Conservation (phyloP, 2,329 filamentous ascomycete species). For the Botrytis paeoniae region DNA sequence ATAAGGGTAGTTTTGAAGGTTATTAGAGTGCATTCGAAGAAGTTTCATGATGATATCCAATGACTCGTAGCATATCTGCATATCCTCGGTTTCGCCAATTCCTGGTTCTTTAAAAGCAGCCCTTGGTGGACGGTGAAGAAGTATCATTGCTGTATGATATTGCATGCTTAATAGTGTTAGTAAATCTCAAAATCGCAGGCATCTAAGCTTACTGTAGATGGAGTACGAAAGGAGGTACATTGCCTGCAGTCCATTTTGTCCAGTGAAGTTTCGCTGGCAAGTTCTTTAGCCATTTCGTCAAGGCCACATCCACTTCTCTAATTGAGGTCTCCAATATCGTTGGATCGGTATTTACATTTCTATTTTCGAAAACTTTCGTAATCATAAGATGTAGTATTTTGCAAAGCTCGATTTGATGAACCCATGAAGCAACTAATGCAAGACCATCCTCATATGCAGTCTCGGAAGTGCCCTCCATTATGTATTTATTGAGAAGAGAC, state of each 20-base stretch:
- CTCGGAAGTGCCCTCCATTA: conserved; percentile 44
- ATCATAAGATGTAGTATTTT: conserved; percentile 51
- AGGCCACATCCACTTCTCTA: conserved; percentile 46
- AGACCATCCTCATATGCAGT: conserved; percentile 48
- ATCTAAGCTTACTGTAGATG: conserved; percentile 42
- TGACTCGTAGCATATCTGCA: conserved; percentile 51
- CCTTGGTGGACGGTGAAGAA: conserved; percentile 48
- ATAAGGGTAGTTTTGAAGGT: conserved; percentile 41
- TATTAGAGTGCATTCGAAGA: conserved; percentile 45
- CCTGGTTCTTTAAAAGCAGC: conserved; percentile 43
- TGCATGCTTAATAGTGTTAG: conserved; percentile 39
- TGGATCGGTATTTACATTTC: conserved; percentile 42
- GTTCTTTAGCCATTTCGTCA: conserved; percentile 47
- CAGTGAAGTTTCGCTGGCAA: conserved; percentile 49
- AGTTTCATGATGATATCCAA: conserved; percentile 46
- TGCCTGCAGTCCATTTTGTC: conserved; percentile 50
- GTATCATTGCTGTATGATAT: conserved; percentile 52
- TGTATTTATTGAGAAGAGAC: conserved; percentile 47
- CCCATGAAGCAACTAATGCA: conserved; percentile 45
- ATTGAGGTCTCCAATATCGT: conserved; percentile 44
- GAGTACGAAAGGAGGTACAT: conserved; percentile 46
- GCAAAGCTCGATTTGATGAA: conserved; percentile 47
- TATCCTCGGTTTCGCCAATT: conserved; percentile 44
- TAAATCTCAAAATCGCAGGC: background rate
- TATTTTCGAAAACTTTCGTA: conserved; percentile 50